Conservation (phyloP, 192 early-diverging fungal species). For the Coemansia sp. region DNA sequence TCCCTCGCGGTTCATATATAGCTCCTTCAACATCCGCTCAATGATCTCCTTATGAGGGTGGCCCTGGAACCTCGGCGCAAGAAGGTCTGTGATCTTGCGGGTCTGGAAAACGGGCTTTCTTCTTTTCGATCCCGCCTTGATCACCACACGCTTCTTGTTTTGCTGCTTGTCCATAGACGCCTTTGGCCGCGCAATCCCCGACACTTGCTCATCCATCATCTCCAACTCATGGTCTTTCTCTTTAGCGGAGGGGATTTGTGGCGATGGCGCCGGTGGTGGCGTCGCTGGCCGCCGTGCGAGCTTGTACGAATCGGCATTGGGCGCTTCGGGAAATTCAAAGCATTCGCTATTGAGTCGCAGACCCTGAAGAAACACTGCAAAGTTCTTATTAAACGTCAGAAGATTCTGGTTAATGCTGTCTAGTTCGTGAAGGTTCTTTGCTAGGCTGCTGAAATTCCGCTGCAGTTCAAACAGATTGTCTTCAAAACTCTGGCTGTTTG, state of each 20-base stretch:
- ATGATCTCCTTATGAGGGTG: conserved; percentile 46
- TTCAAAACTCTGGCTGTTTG: conserved; percentile 48
- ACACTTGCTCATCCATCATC: not conserved
- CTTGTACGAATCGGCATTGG: conserved; percentile 36
- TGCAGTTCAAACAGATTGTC: conserved; percentile 48
- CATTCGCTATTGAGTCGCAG: conserved; percentile 51
- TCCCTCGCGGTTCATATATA: conserved; percentile 43
- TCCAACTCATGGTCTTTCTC: not conserved
- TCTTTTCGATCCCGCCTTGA: conserved; percentile 29
- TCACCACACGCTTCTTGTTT: conserved; percentile 43
- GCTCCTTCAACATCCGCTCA: conserved; percentile 49
- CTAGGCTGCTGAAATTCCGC: conserved; percentile 34
- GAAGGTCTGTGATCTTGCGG: conserved; percentile 35
- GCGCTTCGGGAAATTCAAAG: conserved; percentile 41
- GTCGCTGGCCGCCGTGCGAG: conserved; percentile 33
- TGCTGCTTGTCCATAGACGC: conserved; percentile 3
- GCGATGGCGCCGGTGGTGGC: conserved; percentile 9
- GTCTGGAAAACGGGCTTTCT: conserved; percentile 47
- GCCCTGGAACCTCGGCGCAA: conserved; percentile 36
- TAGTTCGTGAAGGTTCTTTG: conserved; percentile 41
- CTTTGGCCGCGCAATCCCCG: conserved; percentile 11
- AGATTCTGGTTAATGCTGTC: conserved; percentile 47
- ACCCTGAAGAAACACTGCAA: conserved; percentile 46
- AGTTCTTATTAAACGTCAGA: conserved; percentile 50
- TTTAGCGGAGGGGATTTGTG: not conserved